Conservation (phyloP, 202 grass and related monocot genomes). For the Hordeum pubiflorum region DNA sequence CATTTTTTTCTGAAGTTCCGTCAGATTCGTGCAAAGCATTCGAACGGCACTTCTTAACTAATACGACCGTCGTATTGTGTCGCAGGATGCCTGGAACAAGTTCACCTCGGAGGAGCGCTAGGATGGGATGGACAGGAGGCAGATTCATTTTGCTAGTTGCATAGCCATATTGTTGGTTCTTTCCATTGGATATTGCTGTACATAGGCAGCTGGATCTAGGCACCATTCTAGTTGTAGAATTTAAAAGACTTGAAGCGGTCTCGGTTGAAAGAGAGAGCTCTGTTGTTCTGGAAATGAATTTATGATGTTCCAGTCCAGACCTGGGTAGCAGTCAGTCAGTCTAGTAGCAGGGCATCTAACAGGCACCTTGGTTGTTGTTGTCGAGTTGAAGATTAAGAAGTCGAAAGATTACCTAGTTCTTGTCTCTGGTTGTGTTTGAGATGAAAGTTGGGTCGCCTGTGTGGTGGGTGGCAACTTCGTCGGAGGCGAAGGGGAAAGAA, state of each 20-base stretch:
- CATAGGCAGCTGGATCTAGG: slow-evolving; percentile 30
- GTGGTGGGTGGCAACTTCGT: no score
- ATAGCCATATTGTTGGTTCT: slow-evolving; percentile 31
- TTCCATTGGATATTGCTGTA: slow-evolving; percentile 42
- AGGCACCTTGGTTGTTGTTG: no score
- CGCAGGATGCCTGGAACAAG: slow-evolving; percentile 92
- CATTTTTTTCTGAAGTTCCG: background rate
- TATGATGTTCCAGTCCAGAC: background rate
- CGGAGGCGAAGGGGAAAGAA: no score
- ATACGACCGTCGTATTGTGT: background rate
- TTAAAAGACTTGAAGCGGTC: no score
- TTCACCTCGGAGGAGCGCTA: slow-evolving; percentile 92
- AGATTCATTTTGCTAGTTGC: slow-evolving; percentile 16
- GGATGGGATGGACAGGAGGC: background rate
- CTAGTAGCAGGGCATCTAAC: no score
- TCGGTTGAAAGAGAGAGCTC: background rate
- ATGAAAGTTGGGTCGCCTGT: no score
- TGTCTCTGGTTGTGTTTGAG: no score
- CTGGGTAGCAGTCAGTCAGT: background rate
- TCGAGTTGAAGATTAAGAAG: no score
- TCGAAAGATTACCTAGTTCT: no score
- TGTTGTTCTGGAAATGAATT: background rate
- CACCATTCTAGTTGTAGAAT: no score
- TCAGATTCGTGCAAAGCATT: background rate
- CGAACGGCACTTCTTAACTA: background rate